Base-by-base conservation (phyloP, 139 green algal species). In the Chlamydomonas applanata region DNA sequence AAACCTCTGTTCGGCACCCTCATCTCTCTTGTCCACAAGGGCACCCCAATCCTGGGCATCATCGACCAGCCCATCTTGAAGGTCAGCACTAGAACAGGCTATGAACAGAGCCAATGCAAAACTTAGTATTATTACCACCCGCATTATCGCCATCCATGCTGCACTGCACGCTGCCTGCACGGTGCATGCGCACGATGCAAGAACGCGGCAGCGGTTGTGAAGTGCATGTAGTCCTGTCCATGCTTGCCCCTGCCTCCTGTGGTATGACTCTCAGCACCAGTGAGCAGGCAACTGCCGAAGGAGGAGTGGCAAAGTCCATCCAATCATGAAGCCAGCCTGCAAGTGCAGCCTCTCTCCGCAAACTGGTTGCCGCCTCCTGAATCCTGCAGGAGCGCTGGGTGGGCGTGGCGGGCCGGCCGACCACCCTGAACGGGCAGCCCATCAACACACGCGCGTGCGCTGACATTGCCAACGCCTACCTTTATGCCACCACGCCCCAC, bases 1-100 rank as follows among this genome's bases (percentile, higher is more conserved):
- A 99, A 99, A 85, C 96, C 96, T 11, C 74, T 98, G 30, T 99
- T 97, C 78, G 96, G 96, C 34, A 98, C 94, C 1, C 87, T 99
- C 11, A 93, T 99, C 27, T 84, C 94, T 0, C 87, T 99, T 69
- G 76, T 98, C 52, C 80, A 95, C 72, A 73, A 92, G 46, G 96
- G 96, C n/a, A 40, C 61, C 0, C 96, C 96, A 2, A 78, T 98
- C 11, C 78, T 99, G 24, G 96, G 96, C 44, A 83, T 99, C 65
- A 94, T 99, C 27, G 96, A 99, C 82, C 96, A 99, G 80, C 94
- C 96, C 3, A 89, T 98, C 59, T 81, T 74, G 5, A 80, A 82
- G 75, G 5, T 56, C 46, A 14, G 17, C 46, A 56, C n/a, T n/a
- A n/a, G 72, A 71, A 27, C 32, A 56, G 13, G 14, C 29, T 30